Base-by-base conservation (phyloP, 176 grass and related monocot species). In the sorghum (Sorghum bicolor) region DNA sequence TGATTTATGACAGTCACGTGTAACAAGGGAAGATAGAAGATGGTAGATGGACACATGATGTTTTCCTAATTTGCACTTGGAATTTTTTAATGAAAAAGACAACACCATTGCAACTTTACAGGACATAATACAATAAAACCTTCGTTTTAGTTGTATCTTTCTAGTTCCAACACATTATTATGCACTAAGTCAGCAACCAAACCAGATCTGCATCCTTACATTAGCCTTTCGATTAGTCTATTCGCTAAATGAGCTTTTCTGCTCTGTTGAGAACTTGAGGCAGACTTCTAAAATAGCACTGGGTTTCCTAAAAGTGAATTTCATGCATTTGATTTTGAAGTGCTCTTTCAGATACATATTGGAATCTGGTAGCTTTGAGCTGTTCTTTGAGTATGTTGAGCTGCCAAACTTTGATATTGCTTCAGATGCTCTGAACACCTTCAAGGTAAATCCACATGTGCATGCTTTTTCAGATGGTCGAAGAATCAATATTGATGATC, bases 381-480 rank as follows among this genome's bases (percentile, higher is more conserved):
- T 99, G 68, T 96, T 99, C 85, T 99, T 99, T 85, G 89, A 96
- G 79, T 94, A 99, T 84, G 97, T 93, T 55, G 97, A 99, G 82
- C 83, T 99, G 65, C 93, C 97, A 81, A 99, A 93, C 86, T 99
- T 99, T 82, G 97, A 99, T 87, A 99, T 99, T 89, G 97, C 97
- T 88, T 99, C 97, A 67, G 97, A 99, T 92, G 93, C 97, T 91
- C 83, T 99, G 64, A 86, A 90, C 79, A 99, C 97, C 36, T 99
- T 99, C 97, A 99, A 99, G 97, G 97, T 96, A 88, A 88, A 71
- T 53, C 47, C 30, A 37, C 34, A 60, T 81, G 40, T 64, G 55
- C 71, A 31, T 3, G 28, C 50, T 31, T 85, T 45, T 85, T 60
- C 65, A 41, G 15, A 7, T 70, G 34, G 41, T 66, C 8, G 33